Conservation (phyloP, 768 basidiomycete species). For the Obba rivulosa region DNA sequence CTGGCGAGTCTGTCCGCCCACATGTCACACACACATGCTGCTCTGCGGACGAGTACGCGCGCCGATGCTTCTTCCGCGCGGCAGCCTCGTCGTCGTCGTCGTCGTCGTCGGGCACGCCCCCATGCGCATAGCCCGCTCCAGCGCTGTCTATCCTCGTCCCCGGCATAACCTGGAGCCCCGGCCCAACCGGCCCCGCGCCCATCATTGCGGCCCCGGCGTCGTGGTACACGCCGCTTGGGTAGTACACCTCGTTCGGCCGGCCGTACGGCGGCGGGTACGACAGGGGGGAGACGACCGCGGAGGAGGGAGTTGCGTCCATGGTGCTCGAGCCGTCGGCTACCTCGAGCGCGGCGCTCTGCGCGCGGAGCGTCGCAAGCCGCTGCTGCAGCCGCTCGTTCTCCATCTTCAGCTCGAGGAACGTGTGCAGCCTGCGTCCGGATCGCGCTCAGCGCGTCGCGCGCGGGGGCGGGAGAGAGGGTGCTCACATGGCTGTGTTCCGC, state of each 20-base stretch:
- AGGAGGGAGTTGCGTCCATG: neutral
- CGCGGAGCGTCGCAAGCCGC: conserved; percentile 43
- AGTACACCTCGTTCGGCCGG: neutral
- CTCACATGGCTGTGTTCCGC: conserved; percentile 64
- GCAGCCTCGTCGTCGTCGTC: conserved; percentile 37
- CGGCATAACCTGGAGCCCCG: too few relatives aligned
- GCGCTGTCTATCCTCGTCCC: neutral
- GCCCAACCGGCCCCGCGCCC: too few relatives aligned
- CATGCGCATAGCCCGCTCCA: conserved; percentile 3
- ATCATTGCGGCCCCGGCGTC: too few relatives aligned
- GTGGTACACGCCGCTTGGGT: neutral
- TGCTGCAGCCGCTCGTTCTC: conserved; percentile 80
- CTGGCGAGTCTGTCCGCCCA: conserved; percentile 92
- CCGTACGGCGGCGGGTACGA: too few relatives aligned
- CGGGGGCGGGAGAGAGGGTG: conserved; percentile 8
- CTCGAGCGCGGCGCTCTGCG: conserved; percentile 13
- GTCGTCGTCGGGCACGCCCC: neutral
- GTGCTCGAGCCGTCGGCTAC: neutral
- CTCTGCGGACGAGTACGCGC: conserved; percentile 35
- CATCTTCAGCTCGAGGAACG: conserved; percentile 76
- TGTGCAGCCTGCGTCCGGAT: conserved; percentile 59
- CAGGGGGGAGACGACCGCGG: neutral
- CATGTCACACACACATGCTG: conserved; percentile 89
- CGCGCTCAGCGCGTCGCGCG: neutral
- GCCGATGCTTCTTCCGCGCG: conserved; percentile 50